Base-by-base conservation (phyloP, 139 green algal genomes). In the Coccomyxa sp. region DNA sequence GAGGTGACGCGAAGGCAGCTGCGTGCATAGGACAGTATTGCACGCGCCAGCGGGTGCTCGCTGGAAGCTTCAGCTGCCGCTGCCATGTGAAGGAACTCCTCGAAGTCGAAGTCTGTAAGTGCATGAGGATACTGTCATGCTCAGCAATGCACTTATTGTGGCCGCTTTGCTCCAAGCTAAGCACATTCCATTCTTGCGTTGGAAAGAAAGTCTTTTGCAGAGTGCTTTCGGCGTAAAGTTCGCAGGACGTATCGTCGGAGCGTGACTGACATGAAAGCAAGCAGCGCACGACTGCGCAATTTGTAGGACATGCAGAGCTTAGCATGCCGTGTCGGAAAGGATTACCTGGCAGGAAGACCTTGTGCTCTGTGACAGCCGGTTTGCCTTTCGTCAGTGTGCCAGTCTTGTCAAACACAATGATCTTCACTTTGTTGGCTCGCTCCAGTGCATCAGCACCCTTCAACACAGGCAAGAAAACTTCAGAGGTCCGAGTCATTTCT, bases 371-470 rank as follows among this genome's bases (percentile, higher is more conserved):
- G 0, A 98, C 94, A n/a, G 82, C 80, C 31, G 94, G 92, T 23
- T 87, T 85, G 77, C 96, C 96, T 0, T 82, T 68, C 0, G 96
- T 99, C 13, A 99, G 88, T 13, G 96, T 99, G 66, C 96, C 96
- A 3, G 96, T 99, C 90, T 99, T 99, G 90, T 99, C 96, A 88
- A 99, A 98, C 13, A 97, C 91, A 0, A 99, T 86, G 23, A 74
- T 84, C 31, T 67, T 45, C 58, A 96, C 84, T 7, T 89, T 85
- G 82, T 84, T 79, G 14, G 92, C 91, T 1, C 83, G 81, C 83
- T 97, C 94, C 79, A 97, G 87, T 28, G 90, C 90, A 28, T 95
- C 93, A 27, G 88, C 92, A 32, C 95, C 96, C 87, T 77, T 77
- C 71, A 77, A 38, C 10, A 45, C 23, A 32, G 27, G 3, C 31